phyloP scores from a whole-genome alignment of 257 asterid genomes.

The Gardenia jasminoides region DNA sequence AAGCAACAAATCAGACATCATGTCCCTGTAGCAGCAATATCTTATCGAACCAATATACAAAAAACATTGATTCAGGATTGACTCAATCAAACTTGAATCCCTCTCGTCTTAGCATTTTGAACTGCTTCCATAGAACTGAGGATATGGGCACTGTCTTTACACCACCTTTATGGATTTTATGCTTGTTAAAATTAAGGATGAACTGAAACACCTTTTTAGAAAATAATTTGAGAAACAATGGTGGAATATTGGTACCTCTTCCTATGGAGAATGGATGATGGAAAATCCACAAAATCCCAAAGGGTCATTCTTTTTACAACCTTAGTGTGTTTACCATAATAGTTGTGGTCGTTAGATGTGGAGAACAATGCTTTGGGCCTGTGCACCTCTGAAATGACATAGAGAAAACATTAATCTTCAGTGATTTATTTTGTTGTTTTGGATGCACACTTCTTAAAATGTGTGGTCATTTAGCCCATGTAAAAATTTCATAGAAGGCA shows the following conservation, averaged over 20 bases:
- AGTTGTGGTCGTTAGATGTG: not conserved
- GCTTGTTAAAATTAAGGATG: not conserved
- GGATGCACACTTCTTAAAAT: not conserved
- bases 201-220: too few relatives aligned
- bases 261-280: not conserved
- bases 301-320: not conserved
- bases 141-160: not conserved
- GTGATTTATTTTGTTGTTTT: not conserved
- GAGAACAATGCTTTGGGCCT: not conserved
- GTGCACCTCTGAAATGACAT: not conserved
- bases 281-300: not conserved
- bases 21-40: not conserved
- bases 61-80: not conserved
- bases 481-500: not conserved
- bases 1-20: not conserved
- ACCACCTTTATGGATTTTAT: not conserved
- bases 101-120: not conserved
- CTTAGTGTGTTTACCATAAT: not conserved
- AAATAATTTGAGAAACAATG: not conserved
- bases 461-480: not conserved
- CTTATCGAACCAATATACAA: not conserved
- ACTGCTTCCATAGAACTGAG: not conserved
- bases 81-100: too few relatives aligned
- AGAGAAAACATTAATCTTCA: not conserved
- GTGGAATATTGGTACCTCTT: not conserved